Evolutionary conservation across 805 yeast genomes (phyloP).

Genomic region (Kazachstania taianensis): DNA sequence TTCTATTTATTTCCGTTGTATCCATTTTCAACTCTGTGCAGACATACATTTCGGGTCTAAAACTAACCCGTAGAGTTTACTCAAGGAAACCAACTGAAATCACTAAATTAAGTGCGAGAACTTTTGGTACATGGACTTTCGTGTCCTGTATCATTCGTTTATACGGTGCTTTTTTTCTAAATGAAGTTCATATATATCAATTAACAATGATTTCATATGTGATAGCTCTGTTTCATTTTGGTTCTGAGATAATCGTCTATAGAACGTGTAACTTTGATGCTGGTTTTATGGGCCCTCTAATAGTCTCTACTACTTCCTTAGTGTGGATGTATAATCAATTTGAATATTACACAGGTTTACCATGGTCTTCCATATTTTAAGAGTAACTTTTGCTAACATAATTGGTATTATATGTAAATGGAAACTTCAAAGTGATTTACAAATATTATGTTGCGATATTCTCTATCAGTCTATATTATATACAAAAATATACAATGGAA

Average conservation of each 20-base stretch:
- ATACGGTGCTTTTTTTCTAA: conserved; percentile 74
- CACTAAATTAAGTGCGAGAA: conserved; percentile 72
- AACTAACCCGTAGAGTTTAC: conserved; percentile 73
- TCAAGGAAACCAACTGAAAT: conserved; percentile 51
- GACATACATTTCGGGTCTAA: conserved; percentile 65
- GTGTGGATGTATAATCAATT: conserved; percentile 73
- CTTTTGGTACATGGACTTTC: conserved; percentile 97
- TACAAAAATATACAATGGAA: too few species aligned
- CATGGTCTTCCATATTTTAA: too few species aligned
- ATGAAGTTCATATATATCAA: conserved; percentile 61
- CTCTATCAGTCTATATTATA: too few species aligned
- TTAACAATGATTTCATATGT: conserved; percentile 70
- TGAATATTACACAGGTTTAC: conserved; percentile 43
- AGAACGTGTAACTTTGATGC: conserved; percentile 75
- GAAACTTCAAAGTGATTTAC: neutral
- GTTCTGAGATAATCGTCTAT: conserved; percentile 70
- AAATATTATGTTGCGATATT: neutral
- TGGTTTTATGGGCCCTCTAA: conserved; percentile 81
- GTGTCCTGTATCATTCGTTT: conserved; percentile 75
- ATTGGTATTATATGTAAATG: conserved; percentile 1
- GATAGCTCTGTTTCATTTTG: conserved; percentile 78
- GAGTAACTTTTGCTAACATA: too few species aligned
- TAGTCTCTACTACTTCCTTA: conserved; percentile 66
- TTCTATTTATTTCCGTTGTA: conserved; percentile 74
- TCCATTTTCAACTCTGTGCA: conserved; percentile 86